Evolutionary conservation across 495 filamentous ascomycete species (phyloP).

Genomic region (Daldinia grandis): DNA sequence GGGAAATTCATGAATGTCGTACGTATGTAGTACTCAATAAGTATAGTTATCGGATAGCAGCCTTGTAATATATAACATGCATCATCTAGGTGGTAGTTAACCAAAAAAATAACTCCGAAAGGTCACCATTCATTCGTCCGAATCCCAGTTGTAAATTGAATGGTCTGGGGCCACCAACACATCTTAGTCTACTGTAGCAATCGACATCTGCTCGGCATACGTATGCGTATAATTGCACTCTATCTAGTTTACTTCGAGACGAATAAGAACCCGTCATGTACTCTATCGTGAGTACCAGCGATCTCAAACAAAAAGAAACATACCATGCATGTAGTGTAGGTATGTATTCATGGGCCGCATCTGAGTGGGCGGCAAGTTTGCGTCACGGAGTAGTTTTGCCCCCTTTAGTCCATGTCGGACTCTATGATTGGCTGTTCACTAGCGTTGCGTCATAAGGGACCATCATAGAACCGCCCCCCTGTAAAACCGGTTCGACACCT

Average conservation of each 20-base stretch:
- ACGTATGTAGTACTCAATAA: not conserved
- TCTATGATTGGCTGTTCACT: slow-evolving; percentile 37
- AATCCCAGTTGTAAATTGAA: slow-evolving; percentile 3
- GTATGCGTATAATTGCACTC: slow-evolving; percentile 9
- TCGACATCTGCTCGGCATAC: slow-evolving; percentile 27
- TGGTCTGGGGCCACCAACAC: slow-evolving; percentile 5
- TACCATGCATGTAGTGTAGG: slow-evolving; percentile 7
- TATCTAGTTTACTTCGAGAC: slow-evolving; percentile 10
- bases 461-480: slow-evolving; percentile 24
- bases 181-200: slow-evolving; percentile 14
- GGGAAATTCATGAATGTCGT: not conserved
- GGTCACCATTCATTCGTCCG: slow-evolving; percentile 8
- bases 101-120: not conserved
- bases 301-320: not conserved
- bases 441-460: slow-evolving; percentile 37
- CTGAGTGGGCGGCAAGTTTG: slow-evolving; percentile 15
- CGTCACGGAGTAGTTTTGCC: slow-evolving; percentile 38
- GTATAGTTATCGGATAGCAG: not conserved
- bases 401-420: slow-evolving; percentile 36
- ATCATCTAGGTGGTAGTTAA: too few relatives aligned
- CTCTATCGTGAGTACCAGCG: not conserved
- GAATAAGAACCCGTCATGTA: slow-evolving; percentile 8
- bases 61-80: slow-evolving; percentile 5
- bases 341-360: slow-evolving; percentile 4
- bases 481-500: slow-evolving; percentile 33